Percentiles rank a stretch among this genome's conserved stretches.
Evolutionary conservation across 495 filamentous ascomycete genomes (phyloP).

Genomic region (Trichoderma asperelloides): DNA sequence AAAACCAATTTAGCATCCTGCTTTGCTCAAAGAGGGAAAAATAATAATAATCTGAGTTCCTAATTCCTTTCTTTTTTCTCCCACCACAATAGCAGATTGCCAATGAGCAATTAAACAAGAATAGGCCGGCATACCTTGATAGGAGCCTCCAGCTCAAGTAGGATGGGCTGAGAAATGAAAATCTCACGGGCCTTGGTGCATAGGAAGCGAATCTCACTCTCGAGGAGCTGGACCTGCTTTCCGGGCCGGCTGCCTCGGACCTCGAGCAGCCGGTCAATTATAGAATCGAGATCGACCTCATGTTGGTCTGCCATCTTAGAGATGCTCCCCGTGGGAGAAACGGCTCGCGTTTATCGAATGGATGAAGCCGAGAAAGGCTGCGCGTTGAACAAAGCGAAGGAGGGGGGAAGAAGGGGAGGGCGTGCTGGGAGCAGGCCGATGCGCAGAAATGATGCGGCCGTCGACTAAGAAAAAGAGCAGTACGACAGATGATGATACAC

Average conservation of each 20-base stretch:
- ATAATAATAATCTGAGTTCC: too few relatives aligned
- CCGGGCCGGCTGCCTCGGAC: conserved; percentile 96
- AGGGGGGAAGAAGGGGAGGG: conserved; percentile 16
- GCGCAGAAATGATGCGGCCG: conserved; percentile 15
- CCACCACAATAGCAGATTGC: background rate
- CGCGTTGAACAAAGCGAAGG: background rate
- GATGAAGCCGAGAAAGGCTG: conserved; percentile 6
- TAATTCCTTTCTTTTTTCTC: background rate
- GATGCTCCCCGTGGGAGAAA: conserved; percentile 35
- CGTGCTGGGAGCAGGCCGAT: conserved; percentile 19
- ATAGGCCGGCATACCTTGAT: conserved; percentile 70
- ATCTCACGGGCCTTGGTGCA: conserved; percentile 99
- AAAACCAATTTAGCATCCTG: conserved; percentile 15
- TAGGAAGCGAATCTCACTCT: conserved; percentile 93
- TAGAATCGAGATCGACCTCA: conserved; percentile 97
- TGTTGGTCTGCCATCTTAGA: conserved; percentile 83
- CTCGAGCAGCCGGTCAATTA: conserved; percentile 96
- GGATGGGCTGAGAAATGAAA: conserved; percentile 98
- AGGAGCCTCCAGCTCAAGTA: conserved; percentile 93
- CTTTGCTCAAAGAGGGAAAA: background rate
- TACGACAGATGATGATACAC: conserved; percentile 26
- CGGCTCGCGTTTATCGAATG: conserved; percentile 24
- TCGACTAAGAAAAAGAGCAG: conserved; percentile 17
- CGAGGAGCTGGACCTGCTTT: conserved; percentile 95
- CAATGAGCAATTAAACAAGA: too few relatives aligned